Base-by-base conservation (phyloP, 2,329 filamentous ascomycete genomes). In the Colletotrichum sp. region DNA sequence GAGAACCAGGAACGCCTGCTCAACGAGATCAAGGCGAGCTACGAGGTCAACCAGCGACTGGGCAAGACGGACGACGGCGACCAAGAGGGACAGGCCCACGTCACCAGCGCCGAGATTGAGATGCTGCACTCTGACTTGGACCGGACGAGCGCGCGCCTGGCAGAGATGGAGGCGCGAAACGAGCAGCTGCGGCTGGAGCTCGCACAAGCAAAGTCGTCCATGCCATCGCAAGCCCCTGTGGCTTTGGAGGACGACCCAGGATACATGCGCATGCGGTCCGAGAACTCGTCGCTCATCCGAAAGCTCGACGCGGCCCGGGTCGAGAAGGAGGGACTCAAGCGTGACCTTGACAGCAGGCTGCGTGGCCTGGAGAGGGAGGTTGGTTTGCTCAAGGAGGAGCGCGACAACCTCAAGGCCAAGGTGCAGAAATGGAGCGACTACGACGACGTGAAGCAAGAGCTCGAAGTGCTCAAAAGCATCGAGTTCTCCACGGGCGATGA, bases 401-500 rank as follows among this genome's bases (percentile, higher is more conserved):
- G 95, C 78, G 96, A 98, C 76, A 88, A 90, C 30, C 87, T 99
- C 72, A 95, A 94, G 81, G 87, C 89, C 48, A 98, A 97, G 85
- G 91, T 99, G 5, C 93, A 95, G 78, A 98, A 94, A 82, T 98
- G 95, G 92, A 92, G 92, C 79, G 97, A 99, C 83, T 99, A 99
- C 83, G 96, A 99, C 39, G 96, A 99, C 75, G 92, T 99, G 64
- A 98, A 97, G 85, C 95, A 98, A 78, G 98, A 99, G 84, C 90
- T 99, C 5, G 96, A 99, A 81, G 96, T 99, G 77, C 91, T 99
- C 76, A 98, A 98, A 91, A 98, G 96, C 79, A 98, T 99, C 80
- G 97, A 99, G 83, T 98, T 99, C 80, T 95, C 96, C 3, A 96
- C 95, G 1, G 96, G 95, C 9, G 94, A 96, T 77, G 96, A 98